Evolutionary conservation across 1,139 yeast species (phyloP), one percentile per base, ranked within the genome.

Genomic region (Sugiyamaella pinicola): DNA sequence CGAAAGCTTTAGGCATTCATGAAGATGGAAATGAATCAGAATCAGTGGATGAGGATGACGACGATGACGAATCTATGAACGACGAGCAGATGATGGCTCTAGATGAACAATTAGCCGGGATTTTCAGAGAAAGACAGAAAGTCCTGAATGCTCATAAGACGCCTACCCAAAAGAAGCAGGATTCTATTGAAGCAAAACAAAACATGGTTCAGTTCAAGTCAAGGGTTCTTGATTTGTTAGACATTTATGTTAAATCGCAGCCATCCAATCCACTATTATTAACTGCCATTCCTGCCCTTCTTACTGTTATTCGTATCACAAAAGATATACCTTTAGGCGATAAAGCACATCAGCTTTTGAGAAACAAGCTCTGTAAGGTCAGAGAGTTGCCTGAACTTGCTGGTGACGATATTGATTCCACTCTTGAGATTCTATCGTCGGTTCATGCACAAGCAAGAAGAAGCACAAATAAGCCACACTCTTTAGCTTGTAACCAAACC

Each of bases 11-110:
- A 47, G 88, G 90, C 5, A 77, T 87, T 22, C 45, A 39, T 15
- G 59, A 52, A 29, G 62, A 57, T 1, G 62, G 61, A 18, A 59
- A 57, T n/a, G 63, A 70, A 37, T 70, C 67, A 35, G 72, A 68
- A 9, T 68, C 63, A 13, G 64, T 65, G 10, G 65, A 63, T 24
- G 67, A 68, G 2, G 75, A 70, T 2, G 78, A 77, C 12, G 79
- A 79, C 49, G 87, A 82, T 54, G 88, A 86, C 10, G 95, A 87
- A 58, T 82, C 90, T 2, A 87, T 89, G 95, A 95, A 93, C 61
- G 99, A 93, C 68, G 98, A 91, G 61, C 91, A 90, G 68, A 93
- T 93, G 99, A 83, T 91, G 84, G 96, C 93, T 13, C 80, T 93
- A 66, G 99, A 93, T 67, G 89, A 79, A 24, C 95, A 89, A 57